Evolutionary conservation across 495 filamentous ascomycete species (phyloP), one percentile per base, ranked within the genome.

Genomic region (Xylaria acuta): DNA sequence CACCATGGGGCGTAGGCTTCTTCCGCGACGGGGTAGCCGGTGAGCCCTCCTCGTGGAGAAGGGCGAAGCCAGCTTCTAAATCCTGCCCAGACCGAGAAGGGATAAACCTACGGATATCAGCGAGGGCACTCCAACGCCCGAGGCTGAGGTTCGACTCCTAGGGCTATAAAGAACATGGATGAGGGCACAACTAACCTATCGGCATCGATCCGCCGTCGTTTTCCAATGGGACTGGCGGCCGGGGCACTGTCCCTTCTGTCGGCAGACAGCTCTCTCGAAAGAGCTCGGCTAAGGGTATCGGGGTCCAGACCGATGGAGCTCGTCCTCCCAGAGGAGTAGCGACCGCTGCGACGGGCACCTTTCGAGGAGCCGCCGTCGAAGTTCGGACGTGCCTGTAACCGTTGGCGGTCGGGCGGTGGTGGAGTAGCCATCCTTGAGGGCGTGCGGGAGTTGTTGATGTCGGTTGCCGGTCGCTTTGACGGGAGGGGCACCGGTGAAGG

Each of bases 41-140:
- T 45, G 95, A 97, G 18, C 91, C 92, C 78, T 97, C 93, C 62
- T 97, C 95, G 77, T 96, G 92, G 27, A 98, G 85, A 68, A 99
- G 86, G 78, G 89, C 95, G 79, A 94, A 98, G 75, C 94, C 94
- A 41, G 96, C 93, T 76, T 94, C 92, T 30, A 98, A 84, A 79
- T 99, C 97, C 79, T 97, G 94, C 9, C 97, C 96, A 65, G 94
- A 92, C 18, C 96, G 91, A 77, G 96, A 94, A 40, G 97, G 97
- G 73, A 99, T 98, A 77, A 99, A 99, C 76, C 95, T 97, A 75
- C 69, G 20, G 62, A 36, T 38, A 53, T 85, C 54, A 84, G 78
- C 66, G 3, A 59, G 36, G 4, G 40, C 3, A 22, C 54, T 69
- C 9, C 11, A 59, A 22, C 11, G 25, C 16, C 0, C 36, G 9